A percentile compares a stretch with the other conserved stretches of the same genome.
phyloP scores from a whole-genome alignment of 1,284 basidiomycete genomes.

The Marasmius oreades region DNA sequence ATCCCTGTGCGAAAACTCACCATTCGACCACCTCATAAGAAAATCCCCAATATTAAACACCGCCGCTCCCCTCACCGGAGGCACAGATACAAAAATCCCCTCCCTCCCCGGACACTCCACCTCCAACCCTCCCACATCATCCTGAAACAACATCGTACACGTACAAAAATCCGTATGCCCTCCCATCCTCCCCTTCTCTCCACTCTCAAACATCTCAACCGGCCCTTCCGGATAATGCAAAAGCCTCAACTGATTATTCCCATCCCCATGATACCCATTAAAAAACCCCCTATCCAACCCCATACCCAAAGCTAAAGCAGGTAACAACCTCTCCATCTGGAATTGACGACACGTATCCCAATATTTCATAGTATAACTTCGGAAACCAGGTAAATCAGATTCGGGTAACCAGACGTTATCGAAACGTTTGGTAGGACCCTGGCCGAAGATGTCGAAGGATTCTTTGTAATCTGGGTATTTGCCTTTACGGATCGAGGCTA shows the following conservation, averaged over 20 bases:
- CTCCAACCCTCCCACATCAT: constrained; percentile 56
- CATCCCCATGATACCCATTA: constrained; percentile 36
- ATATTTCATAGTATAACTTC: constrained; percentile 46
- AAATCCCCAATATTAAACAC: constrained; percentile 64
- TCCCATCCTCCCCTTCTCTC: constrained; percentile 13
- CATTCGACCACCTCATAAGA: constrained; percentile 43
- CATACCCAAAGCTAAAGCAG: constrained; percentile 51
- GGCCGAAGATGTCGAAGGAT: constrained; percentile 53
- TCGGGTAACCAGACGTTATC: constrained; percentile 61
- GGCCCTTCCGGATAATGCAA: constrained; percentile 51
- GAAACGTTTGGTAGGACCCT: constrained; percentile 40
- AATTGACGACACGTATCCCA: constrained; percentile 44
- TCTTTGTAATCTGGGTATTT: constrained; percentile 51
- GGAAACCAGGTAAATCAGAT: constrained; percentile 50
- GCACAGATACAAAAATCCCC: constrained; percentile 46
- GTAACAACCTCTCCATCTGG: constrained; percentile 37
- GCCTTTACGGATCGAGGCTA: constrained; percentile 28
- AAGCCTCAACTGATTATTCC: constrained; percentile 56
- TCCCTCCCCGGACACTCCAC: constrained; percentile 49
- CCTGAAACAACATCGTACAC: constrained; percentile 57
- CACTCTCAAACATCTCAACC: constrained; percentile 9
- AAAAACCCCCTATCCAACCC: constrained; percentile 46
- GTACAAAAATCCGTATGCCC: constrained; percentile 45
- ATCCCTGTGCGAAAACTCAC: constrained; percentile 1
- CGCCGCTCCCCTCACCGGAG: constrained; percentile 46